phyloP scores from a whole-genome alignment of 2,329 filamentous ascomycete genomes.

The Pseudocercospora fijiensis region DNA sequence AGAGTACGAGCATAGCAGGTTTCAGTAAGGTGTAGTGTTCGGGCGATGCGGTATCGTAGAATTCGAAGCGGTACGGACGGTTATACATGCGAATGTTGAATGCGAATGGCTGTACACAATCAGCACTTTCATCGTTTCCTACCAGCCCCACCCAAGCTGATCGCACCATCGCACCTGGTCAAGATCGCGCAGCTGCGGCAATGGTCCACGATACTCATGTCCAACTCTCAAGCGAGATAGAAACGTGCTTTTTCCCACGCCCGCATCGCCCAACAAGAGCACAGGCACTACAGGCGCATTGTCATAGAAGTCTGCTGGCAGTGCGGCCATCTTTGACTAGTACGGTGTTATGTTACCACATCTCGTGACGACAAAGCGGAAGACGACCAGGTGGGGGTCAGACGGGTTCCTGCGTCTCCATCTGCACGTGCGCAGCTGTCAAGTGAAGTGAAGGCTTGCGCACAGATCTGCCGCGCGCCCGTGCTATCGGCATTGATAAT shows the following conservation, averaged over 20 bases:
- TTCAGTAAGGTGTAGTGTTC: conserved; percentile 57
- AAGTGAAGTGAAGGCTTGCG: conserved; percentile 2
- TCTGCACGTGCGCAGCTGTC: conserved; percentile 6
- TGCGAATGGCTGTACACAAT: conserved; percentile 52
- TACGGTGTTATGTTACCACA: conserved; percentile 7
- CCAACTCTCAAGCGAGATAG: conserved; percentile 42
- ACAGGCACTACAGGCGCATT: conserved; percentile 48
- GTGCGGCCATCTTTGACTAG: not conserved
- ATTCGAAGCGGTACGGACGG: conserved; percentile 55
- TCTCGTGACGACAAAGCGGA: not conserved
- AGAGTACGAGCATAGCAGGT: conserved; percentile 58
- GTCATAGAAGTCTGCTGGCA: conserved; percentile 5
- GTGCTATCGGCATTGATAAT: not conserved
- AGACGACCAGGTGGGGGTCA: not conserved
- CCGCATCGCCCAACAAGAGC: conserved; percentile 58
- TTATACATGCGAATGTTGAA: conserved; percentile 60
- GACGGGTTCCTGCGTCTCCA: conserved; percentile 12
- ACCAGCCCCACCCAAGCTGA: not conserved
- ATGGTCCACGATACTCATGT: conserved; percentile 32
- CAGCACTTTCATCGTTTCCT: not conserved
- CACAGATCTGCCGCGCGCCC: not conserved
- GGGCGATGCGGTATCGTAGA: conserved; percentile 58
- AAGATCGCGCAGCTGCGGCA: conserved; percentile 52
- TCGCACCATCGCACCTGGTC: conserved; percentile 37
- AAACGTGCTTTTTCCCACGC: conserved; percentile 63